A percentile compares a stretch with the other conserved stretches of the same genome.
Evolutionary conservation across 306 rosid genomes (phyloP).

Genomic region (Hippophae rhamnoides): DNA sequence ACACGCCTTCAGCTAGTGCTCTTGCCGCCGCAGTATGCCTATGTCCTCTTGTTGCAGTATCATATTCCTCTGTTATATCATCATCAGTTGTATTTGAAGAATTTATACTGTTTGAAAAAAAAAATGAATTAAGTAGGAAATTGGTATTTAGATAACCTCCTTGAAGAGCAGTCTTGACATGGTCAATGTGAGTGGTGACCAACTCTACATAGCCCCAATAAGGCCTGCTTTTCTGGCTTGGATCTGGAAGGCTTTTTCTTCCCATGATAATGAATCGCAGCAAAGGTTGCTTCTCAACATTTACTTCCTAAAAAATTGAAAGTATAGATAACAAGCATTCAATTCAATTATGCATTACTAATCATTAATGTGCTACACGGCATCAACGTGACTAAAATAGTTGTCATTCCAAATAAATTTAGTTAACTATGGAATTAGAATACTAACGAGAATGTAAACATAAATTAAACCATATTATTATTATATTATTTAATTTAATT

Average conservation of each 20-base stretch:
- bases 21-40: constrained; percentile 28
- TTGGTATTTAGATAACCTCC: constrained; percentile 16
- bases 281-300: constrained; percentile 42
- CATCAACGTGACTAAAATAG: no score
- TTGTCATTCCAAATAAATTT: no score
- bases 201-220: constrained; percentile 51
- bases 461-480: no score
- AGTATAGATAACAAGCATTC: no score
- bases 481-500: no score
- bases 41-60: constrained; percentile 34
- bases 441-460: rapidly evolving
- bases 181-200: constrained; percentile 34
- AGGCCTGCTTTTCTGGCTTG: constrained; percentile 30
- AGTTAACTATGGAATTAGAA: no score
- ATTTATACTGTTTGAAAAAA: not conserved
- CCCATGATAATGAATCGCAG: constrained; percentile 50
- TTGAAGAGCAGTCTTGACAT: constrained; percentile 40
- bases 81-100: not conserved
- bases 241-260: constrained; percentile 45
- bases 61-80: constrained; percentile 36
- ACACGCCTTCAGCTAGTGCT: constrained; percentile 50
- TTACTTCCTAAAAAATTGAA: constrained; percentile 23
- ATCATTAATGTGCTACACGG: no score
- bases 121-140: not conserved
- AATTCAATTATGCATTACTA: no score